phyloP scores from a whole-genome alignment of 2,329 filamentous ascomycete genomes.

The Emergomyces pasteurianus region DNA sequence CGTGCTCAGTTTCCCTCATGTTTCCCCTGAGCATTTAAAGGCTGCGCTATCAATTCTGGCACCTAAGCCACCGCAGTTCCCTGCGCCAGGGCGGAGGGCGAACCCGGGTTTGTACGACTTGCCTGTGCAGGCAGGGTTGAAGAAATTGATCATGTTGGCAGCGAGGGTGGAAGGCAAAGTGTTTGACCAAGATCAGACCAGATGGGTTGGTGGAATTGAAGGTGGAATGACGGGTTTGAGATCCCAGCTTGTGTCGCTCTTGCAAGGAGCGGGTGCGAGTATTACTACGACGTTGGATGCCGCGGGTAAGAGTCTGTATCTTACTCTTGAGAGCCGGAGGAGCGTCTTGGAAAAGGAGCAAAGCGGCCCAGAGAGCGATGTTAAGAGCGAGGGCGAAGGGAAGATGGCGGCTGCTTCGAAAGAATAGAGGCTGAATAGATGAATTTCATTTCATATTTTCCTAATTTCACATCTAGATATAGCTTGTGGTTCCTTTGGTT shows the following conservation, averaged over 20 bases:
- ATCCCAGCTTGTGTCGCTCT: conserved; percentile 65
- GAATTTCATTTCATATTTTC: neutral
- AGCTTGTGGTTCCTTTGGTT: neutral
- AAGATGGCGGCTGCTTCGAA: conserved; percentile 2
- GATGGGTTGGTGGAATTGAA: conserved; percentile 64
- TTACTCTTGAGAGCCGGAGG: conserved; percentile 74
- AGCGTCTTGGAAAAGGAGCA: conserved; percentile 67
- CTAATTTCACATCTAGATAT: neutral
- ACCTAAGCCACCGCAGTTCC: conserved; percentile 60
- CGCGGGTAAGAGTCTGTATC: conserved; percentile 68
- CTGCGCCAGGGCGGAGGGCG: conserved; percentile 62
- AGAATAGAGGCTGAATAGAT: neutral
- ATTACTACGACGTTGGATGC: conserved; percentile 70
- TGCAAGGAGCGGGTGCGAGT: conserved; percentile 68
- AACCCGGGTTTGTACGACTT: conserved; percentile 74
- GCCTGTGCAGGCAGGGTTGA: conserved; percentile 64
- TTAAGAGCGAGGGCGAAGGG: neutral
- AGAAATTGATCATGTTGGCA: conserved; percentile 78
- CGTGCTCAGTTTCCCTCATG: conserved; percentile 64
- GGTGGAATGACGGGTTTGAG: conserved; percentile 71
- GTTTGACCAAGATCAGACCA: conserved; percentile 62
- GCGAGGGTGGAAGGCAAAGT: conserved; percentile 76
- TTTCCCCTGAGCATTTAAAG: conserved; percentile 75
- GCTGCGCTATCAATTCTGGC: conserved; percentile 67
- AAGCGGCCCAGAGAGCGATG: conserved; percentile 23